Evolutionary conservation across 352 stramenopile genomes (phyloP).

Genomic region (Phytophthora constricta): DNA sequence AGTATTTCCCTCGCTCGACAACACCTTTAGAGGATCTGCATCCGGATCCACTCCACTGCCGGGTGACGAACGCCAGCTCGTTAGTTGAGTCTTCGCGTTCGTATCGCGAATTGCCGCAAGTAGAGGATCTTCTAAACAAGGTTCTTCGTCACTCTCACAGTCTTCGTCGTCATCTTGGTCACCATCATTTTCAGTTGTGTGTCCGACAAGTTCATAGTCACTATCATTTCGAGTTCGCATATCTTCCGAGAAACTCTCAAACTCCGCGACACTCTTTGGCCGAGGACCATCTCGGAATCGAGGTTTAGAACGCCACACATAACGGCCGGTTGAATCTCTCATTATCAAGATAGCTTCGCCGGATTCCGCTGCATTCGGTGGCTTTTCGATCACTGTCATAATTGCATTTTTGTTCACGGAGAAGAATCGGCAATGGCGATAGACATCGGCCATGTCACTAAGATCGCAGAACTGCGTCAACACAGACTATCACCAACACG

Average conservation of each 20-base stretch:
- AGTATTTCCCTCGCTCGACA: conserved; percentile 73
- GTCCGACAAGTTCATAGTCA: conserved; percentile 31
- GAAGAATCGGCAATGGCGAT: conserved; percentile 79
- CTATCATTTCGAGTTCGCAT: conserved; percentile 17
- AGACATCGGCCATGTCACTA: conserved; percentile 46
- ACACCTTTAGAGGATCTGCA: conserved; percentile 37
- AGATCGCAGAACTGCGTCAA: conserved; percentile 64
- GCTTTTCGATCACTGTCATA: conserved; percentile 84
- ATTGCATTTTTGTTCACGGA: conserved; percentile 83
- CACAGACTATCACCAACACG: conserved; percentile 44
- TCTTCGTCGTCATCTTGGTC: conserved; percentile 45
- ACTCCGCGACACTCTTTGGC: conserved; percentile 63
- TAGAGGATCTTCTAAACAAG: conserved; percentile 51
- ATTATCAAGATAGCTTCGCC: conserved; percentile 80
- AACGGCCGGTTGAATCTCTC: conserved; percentile 76
- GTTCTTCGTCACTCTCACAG: conserved; percentile 40
- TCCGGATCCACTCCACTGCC: conserved; percentile 19
- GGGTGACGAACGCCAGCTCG: conserved; percentile 67
- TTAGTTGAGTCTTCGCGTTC: conserved; percentile 63
- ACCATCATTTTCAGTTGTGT: conserved; percentile 24
- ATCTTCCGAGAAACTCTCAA: conserved; percentile 66
- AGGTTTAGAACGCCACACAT: conserved; percentile 81
- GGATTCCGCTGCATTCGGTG: conserved; percentile 40
- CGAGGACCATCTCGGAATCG: conserved; percentile 65
- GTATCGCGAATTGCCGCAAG: conserved; percentile 70